Evolutionary conservation across 2,329 filamentous ascomycete genomes (phyloP).

Genomic region (Raffaelea deltoideospora): DNA sequence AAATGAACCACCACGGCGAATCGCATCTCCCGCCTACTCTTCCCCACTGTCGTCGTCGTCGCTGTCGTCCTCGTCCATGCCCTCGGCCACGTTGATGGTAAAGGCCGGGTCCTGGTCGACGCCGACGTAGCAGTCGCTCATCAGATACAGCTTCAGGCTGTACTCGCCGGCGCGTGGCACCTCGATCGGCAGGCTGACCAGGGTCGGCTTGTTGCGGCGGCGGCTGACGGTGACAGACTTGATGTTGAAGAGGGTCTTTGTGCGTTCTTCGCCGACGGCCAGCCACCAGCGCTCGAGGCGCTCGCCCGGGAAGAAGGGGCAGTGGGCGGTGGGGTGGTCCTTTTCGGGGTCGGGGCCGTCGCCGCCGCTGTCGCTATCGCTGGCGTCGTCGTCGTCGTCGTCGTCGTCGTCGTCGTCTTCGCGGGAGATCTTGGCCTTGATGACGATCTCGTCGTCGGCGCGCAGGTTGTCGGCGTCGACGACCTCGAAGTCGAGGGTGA

Average conservation of each 20-base stretch:
- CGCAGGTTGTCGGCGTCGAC: conserved; percentile 67
- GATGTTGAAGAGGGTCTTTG: conserved; percentile 76
- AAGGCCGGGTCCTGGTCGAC: conserved; percentile 94
- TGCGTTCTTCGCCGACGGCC: conserved; percentile 83
- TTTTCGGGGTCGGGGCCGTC: conserved; percentile 55
- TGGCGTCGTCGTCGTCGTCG: conserved; percentile 36
- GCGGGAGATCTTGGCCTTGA: conserved; percentile 73
- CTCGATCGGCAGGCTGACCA: conserved; percentile 66
- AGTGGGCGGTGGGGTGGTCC: conserved; percentile 78
- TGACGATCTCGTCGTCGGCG: conserved; percentile 65
- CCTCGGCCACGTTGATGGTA: conserved; percentile 70
- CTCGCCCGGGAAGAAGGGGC: conserved; percentile 79
- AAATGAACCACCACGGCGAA: no score
- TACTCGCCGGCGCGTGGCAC: conserved; percentile 79
- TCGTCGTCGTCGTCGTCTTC: conserved; percentile 62
- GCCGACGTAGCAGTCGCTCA: conserved; percentile 94
- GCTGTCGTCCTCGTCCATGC: conserved; percentile 79
- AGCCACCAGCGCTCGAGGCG: conserved; percentile 99
- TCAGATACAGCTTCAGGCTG: conserved; percentile 79
- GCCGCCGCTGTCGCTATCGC: conserved; percentile 18
- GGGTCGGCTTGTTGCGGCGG: conserved; percentile 52
- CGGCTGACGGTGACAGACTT: conserved; percentile 82
- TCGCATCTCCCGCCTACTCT: background rate
- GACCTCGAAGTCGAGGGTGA: conserved; percentile 80
- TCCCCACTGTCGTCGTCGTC: background rate